Base-by-base conservation (phyloP, 169 alveolate species). In the Babesia bovis region DNA sequence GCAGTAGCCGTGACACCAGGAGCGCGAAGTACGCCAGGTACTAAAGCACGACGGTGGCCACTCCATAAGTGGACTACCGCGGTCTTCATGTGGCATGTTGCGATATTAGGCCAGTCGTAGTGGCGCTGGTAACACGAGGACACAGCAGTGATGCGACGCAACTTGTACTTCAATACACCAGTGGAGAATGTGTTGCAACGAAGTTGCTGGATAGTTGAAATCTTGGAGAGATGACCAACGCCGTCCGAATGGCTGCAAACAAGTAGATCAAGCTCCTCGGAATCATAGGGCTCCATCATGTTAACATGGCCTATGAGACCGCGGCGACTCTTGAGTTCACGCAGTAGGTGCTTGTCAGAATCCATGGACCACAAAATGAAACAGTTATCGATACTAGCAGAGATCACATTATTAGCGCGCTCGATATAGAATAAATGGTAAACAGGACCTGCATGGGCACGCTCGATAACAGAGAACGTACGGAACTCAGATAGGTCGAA, bases 51-150 rank as follows among this genome's bases (percentile, higher is more conserved):
- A 30, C 69, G 50, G 45, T 83, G 84, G 13, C 94, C 95, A 38
- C 94, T 88, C 91, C 90, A 89, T 17, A 90, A 70, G 66, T 77
- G 91, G 42, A 82, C 92, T 23, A 78, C 89, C 44, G 90, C 85
- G 55, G 86, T 69, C 49, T 83, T 84, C 28, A 44, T 69, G 55
- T 90, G 93, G 41, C 87, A 74, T 32, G 92, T 66, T 28, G 76
- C 85, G 52, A 85, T 72, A 58, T 90, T 76, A 3, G 91, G 91
- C 94, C 93, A 82, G 67, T 87, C 91, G 65, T 75, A 79, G 60
- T 84, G 91, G 30, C 89, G 57, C 36, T 72, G 71, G 84, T 78
- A 49, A 33, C 74, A 73, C 26, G 83, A 17, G 19, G 85, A 21
- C 21, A 45, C 33, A 30, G 75, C 69, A 13, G 71, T 52, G 47